These are phyloP conservation scores for Scutellaria galericulata DNA, from an alignment of 257 asterid species.

Conservation along the genomic window DNA sequence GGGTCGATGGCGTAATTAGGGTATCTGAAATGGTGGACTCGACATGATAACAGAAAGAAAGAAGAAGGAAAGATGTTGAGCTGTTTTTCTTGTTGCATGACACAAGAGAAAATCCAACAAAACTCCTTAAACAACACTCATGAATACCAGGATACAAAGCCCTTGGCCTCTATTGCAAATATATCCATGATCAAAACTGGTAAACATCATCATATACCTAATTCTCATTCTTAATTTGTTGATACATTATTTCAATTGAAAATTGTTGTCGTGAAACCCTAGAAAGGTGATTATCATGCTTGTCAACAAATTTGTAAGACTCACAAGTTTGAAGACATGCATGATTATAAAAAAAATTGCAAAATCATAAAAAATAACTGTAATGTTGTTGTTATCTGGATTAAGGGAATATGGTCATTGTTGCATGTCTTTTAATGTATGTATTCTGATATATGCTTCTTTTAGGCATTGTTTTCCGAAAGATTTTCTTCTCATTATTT, in stretches of 20 bases:
- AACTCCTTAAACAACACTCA: constrained; percentile 37
- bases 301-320: constrained; percentile 3
- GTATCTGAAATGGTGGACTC: constrained; percentile 40
- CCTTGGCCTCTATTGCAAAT: constrained; percentile 52
- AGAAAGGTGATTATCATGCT: neutral
- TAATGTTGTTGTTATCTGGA: constrained; percentile 7
- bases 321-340: constrained; percentile 14
- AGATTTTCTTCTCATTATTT: neutral
- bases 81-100: constrained; percentile 79
- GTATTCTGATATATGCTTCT: neutral
- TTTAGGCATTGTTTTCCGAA: neutral
- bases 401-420: neutral
- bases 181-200: constrained; percentile 60
- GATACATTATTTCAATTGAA: neutral
- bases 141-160: constrained; percentile 46
- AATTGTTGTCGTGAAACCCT: neutral
- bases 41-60: constrained; percentile 30
- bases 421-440: neutral
- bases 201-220: constrained; percentile 21
- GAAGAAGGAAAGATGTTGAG: constrained; percentile 49
- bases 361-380: neutral
- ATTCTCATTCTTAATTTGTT: neutral
- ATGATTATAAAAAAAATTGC: neutral
- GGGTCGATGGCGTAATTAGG: constrained; percentile 25
- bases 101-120: constrained; percentile 44